Base-by-base conservation (phyloP, 208 protist species). In the Leishmania aethiopica region DNA sequence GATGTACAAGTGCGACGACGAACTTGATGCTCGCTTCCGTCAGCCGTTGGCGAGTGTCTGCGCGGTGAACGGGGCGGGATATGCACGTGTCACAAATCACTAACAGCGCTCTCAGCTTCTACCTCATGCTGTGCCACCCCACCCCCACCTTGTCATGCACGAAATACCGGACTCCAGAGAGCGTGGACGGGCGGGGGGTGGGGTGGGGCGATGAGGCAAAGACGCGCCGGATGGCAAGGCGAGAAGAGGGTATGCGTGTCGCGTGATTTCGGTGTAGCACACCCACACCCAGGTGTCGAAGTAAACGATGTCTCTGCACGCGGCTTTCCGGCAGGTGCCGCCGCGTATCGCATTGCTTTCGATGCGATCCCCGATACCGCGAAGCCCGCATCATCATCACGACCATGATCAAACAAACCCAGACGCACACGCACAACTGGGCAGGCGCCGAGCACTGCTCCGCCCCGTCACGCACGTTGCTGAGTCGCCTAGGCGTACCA, bases 321-420 rank as follows among this genome's bases (percentile, higher is more conserved):
- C 17, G 62, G 32, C 32, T 40, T 40, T 69, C 32, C 5, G 62
- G 10, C 28, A 32, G 62, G 62, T 69, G 62, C 13, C 32, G 28
- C 62, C 11, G 32, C 32, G 32, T 69, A 69, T 35, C 62, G 62
- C 10, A 40, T 69, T 22, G 42, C 4, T 28, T 74, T 32, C 13
- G 15, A 69, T 55, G 13, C 45, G 45, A 49, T 35, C 8, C 28
- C 32, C 70, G 70, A 53, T 53, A 53, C 42, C 45, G 11, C 40
- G 28, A 19, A 53, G 28, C 22, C 45, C 45, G 22, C 7, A 13
- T 51, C n/a, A 55, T 74, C 40, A 47, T 25, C n/a, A 53, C 45
- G n/a, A 35, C 64, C 64, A 69, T 8, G 5, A 60, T 59, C n/a
- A 77, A 53, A 78, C 22, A 78, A 7, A 77, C 49, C 1, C 73